Base-by-base conservation (phyloP, 495 filamentous ascomycete species). In the Ascodesmis nigricans region DNA sequence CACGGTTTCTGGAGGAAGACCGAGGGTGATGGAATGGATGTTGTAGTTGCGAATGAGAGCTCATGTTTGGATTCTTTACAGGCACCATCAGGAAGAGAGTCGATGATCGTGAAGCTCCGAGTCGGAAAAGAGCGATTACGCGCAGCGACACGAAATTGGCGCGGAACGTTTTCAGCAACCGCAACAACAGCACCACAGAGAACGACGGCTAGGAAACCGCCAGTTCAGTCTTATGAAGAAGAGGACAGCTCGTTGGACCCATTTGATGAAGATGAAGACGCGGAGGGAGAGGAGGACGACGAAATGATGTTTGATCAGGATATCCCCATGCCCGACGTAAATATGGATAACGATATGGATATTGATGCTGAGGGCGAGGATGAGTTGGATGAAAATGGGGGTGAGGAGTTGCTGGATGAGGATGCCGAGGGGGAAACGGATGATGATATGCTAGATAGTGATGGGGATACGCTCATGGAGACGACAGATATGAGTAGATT, bases 401-500 rank as follows among this genome's bases (percentile, higher is more conserved):
- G 61, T 51, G 54, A 63, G 11, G 66, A 69, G 13, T 58, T 67
- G 36, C 62, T 61, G 26, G 63, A 68, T 17, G 64, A 69, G 27
- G 70, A 73, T n/a, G 66, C 63, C 10, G 63, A 61, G 29, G 68
- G 62, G 1, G 64, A 61, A 36, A 62, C 57, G 3, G 57, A 59
- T 2, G 65, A 66, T 16, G 67, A 59, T 13, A 58, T 60, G n/a
- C 55, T 55, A 1, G 68, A 71, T 26, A 66, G 57, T 5, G 75
- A 76, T 31, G 71, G 71, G 6, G 72, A 74, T 31, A 23, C 48
- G 59, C 28, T 31, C 2, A 36, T 29, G 8, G 38, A 37, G 21
- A 45, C 45, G 0, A 25, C 23, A 25, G 79, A 93, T 52, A 55
- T 78, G 22, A 76, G 71, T 50, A 79, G 78, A 46, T 66, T 91